Evolutionary conservation across 2,329 filamentous ascomycete species (phyloP).

Genomic region (Colletotrichum sp.): DNA sequence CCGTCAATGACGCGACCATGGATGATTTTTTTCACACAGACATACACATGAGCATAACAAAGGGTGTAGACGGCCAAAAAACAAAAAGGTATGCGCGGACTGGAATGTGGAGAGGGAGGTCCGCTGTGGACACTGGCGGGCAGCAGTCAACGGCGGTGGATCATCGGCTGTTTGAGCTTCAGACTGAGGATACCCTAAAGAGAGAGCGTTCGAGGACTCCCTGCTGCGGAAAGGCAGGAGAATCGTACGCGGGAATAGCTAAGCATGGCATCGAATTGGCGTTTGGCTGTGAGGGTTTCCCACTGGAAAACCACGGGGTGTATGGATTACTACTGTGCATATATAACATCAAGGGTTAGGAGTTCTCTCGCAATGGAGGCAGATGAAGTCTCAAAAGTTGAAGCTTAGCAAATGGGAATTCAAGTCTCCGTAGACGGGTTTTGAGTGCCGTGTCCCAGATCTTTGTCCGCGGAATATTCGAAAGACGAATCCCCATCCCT

Average conservation of each 20-base stretch:
- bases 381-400: not conserved
- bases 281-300: not conserved
- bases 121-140: not conserved
- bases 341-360: not conserved
- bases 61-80: not conserved
- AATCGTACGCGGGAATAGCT: not conserved
- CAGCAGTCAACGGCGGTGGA: not conserved
- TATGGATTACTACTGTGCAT: conserved; percentile 6
- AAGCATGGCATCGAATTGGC: not conserved
- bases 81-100: not conserved
- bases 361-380: not conserved
- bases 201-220: not conserved
- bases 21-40: not conserved
- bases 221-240: not conserved
- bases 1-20: not conserved
- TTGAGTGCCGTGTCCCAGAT: not conserved
- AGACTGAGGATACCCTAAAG: not conserved
- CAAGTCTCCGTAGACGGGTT: not conserved
- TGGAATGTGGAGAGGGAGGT: not conserved
- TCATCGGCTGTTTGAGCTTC: not conserved
- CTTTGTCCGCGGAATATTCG: not conserved
- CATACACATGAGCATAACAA: not conserved
- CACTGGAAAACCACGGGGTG: not conserved
- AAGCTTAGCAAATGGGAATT: not conserved
- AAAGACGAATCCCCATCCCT: not conserved